Evolutionary conservation across 805 yeast genomes (phyloP).

Genomic region (Candida coquimbonensis): DNA sequence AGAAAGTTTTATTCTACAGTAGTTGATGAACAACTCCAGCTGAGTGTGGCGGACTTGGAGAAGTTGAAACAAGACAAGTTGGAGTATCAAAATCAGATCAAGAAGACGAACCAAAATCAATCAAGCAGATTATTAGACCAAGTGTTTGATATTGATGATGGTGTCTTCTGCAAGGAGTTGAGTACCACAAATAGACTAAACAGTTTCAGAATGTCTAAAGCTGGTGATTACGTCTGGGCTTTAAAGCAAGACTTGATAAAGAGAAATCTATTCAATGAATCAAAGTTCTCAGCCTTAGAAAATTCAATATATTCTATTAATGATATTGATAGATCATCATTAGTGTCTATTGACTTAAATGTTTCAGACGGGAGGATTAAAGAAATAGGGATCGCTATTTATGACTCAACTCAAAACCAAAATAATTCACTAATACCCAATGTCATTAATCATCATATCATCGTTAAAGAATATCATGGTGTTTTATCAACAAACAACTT

Average conservation of each 20-base stretch:
- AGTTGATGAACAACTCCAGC: no score
- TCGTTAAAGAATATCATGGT: constrained; percentile 16
- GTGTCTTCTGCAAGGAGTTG: background rate
- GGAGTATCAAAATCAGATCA: no score
- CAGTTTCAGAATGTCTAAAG: constrained; percentile 1
- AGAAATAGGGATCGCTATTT: constrained; percentile 8
- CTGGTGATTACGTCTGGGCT: constrained; percentile 9
- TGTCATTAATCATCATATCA: constrained; percentile 8
- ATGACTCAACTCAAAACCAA: background rate
- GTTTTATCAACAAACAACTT: constrained; percentile 15
- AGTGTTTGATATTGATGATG: background rate
- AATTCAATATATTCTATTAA: constrained; percentile 1
- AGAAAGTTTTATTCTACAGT: no score
- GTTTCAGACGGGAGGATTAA: background rate
- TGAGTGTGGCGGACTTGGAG: no score
- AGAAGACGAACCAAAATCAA: no score
- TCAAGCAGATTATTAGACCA: no score
- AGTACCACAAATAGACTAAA: background rate
- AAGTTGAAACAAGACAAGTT: no score
- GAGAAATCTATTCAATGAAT: background rate
- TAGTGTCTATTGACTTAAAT: constrained; percentile 4
- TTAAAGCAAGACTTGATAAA: background rate
- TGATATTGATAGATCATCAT: background rate
- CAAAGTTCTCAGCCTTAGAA: constrained; percentile 1
- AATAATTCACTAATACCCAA: background rate